Evolutionary conservation across 768 basidiomycete species (phyloP).

Genomic region (Agaricus subrufescens): DNA sequence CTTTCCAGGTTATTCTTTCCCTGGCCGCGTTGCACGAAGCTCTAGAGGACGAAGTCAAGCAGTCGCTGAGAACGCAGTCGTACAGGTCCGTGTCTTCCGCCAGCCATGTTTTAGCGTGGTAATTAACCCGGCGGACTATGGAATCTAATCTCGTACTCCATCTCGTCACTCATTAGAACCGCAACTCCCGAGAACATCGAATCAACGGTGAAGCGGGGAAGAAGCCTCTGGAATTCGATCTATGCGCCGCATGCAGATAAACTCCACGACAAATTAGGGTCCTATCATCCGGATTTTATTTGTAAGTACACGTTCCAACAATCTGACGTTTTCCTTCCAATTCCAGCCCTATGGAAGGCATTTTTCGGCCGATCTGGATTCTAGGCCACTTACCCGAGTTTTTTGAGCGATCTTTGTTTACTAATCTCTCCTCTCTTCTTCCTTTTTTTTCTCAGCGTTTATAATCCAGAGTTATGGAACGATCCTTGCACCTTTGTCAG

Average conservation of each 20-base stretch:
- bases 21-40: slow-evolving; percentile 72
- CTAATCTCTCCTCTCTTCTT: slow-evolving; percentile 11
- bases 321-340: slow-evolving; percentile 26
- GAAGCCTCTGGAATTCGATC: slow-evolving; percentile 77
- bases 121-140: slow-evolving; percentile 11
- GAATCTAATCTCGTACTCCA: slow-evolving; percentile 13
- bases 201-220: slow-evolving; percentile 63
- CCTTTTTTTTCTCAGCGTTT: slow-evolving; percentile 49
- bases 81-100: slow-evolving; percentile 44
- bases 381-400: slow-evolving; percentile 3
- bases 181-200: slow-evolving; percentile 62
- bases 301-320: slow-evolving; percentile 52
- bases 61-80: slow-evolving; percentile 59
- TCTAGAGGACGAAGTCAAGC: slow-evolving; percentile 78
- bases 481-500: slow-evolving; percentile 71
- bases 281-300: slow-evolving; percentile 93
- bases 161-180: slow-evolving; percentile 35
- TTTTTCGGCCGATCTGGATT: slow-evolving; percentile 5
- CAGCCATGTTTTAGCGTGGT: slow-evolving; percentile 8
- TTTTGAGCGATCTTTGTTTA: slow-evolving; percentile 8
- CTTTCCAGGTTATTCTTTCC: slow-evolving; percentile 69
- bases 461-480: slow-evolving; percentile 85
- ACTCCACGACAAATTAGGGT: slow-evolving; percentile 79
- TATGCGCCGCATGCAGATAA: slow-evolving; percentile 89
- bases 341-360: slow-evolving; percentile 17